Base-by-base conservation (phyloP, 2,329 filamentous ascomycete genomes). In the Monilinia aucupariae region DNA sequence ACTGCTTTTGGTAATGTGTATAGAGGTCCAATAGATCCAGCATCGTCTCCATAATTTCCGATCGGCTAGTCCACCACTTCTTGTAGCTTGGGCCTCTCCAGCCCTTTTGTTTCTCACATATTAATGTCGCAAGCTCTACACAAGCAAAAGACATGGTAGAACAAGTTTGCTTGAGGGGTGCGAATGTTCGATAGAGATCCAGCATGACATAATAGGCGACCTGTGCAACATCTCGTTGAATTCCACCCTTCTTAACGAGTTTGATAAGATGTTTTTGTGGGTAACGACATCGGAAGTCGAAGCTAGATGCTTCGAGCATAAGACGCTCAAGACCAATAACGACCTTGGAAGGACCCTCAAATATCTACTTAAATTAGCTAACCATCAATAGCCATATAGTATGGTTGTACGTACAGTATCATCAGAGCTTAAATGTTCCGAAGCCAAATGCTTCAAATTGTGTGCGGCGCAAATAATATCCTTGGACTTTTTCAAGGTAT, bases 401-500 rank as follows among this genome's bases (percentile, higher is more conserved):
- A 2, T 32, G 4, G 4, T 50, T 37, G 49, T 51, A 72, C 81
- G 64, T 77, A 92, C 90, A 74, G 88, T 87, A 75, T 97, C 92
- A 75, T 97, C 93, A 4, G 90, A 84, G 22, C 88, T 88, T 45
- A 87, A 74, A 75, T 89, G 76, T 76, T 91, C 82, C 75, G 89
- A 74, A 77, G 87, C 68, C 71, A 68, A 61, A 48, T 71, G 67
- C 59, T 92, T 94, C 45, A 96, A 78, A 72, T 96, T 97, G 76
- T 93, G 91, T 30, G 91, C 88, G 0, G 92, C 92, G 64, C 91
- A 96, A 20, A 97, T 80, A 65, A 99, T 96, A 67, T 99, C 94
- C 64, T 85, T 86, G 4, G 91, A 96, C 79, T 97, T 97, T 78
- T 99, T 99, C 68, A 97, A 84, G 0, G 94, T 99, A 75, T 99